Conservation (phyloP, 176 grass and related monocot genomes). For the Themeda triandra region DNA sequence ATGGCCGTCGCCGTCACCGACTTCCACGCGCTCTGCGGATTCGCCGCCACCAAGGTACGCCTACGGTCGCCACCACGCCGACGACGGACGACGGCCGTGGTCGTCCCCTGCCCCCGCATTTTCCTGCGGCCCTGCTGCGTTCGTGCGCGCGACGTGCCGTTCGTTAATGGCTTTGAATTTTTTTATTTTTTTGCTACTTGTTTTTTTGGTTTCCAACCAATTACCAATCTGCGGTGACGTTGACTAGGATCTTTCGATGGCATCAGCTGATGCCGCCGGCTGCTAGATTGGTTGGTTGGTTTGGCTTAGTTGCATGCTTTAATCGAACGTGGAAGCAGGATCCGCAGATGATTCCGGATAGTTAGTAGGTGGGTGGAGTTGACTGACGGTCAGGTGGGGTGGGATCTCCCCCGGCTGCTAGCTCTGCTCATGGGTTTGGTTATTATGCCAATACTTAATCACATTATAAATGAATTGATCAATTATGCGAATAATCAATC, state of each 20-base stretch:
- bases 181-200: too few species aligned
- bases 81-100: not conserved
- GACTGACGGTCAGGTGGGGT: not conserved
- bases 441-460: too few species aligned
- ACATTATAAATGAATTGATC: too few species aligned
- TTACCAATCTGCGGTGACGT: not conserved
- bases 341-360: not conserved
- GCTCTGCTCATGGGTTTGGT: too few species aligned
- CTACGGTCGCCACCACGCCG: not conserved
- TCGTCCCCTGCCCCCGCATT: not conserved
- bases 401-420: conserved; percentile 23
- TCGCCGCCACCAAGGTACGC: conserved; percentile 53
- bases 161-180: not conserved
- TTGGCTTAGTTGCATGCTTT: conserved; percentile 22
- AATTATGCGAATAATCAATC: too few species aligned
- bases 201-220: not conserved
- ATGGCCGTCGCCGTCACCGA: too few species aligned
- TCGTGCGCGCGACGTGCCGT: not conserved
- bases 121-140: not conserved
- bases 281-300: conserved; percentile 1
- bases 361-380: conserved; percentile 13
- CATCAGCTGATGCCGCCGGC: not conserved
- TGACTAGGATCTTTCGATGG: not conserved
- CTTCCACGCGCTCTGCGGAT: conserved; percentile 28
- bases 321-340: conserved; percentile 1